Evolutionary conservation across 106 monocot genomes (phyloP), one percentile per base, ranked within the genome.

Genomic region (Dactylorhiza incarnata): DNA sequence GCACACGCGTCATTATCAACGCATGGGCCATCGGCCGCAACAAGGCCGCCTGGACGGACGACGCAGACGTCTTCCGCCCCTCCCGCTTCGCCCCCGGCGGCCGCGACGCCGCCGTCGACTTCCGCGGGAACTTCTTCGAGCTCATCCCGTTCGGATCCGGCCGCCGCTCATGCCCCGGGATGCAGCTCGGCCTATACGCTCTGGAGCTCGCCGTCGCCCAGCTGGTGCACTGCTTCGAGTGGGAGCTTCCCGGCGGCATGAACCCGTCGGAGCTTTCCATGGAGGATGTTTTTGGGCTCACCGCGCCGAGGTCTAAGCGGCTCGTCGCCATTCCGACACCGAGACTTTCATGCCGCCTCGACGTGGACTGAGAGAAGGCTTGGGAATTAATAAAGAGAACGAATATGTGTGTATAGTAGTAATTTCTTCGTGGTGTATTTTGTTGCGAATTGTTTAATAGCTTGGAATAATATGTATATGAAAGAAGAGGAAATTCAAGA

Each of bases 111-210:
- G 63, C 74, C 2, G 16, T 85, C 13, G 90, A 91, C 45, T 87
- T 91, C 77, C 78, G 71, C 45, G 90, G 90, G 2, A 79, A 75
- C 20, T 81, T 48, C 74, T 91, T 87, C 62, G 85, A 91, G 83
- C 79, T 87, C 45, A 26, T 91, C 0, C 90, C 90, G 19, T 91
- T 91, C 50, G 90, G 90, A 1, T 87, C 90, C 5, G 87, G 90
- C 0, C 49, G 90, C 44, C 44, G 90, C 56, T 91, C 87, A 1
- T 91, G 90, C 72, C 90, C 87, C 0, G 87, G 90, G 51, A 91
- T 91, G 90, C 90, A 87, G 68, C 87, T 91, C 17, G 87, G 90
- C 9, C 45, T 91, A 20, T 82, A 91, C 46, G 76, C 76, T 1
- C 81, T 91, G 5, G 87, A 91, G 77, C 81, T 87, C 22, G 77